phyloP scores from a whole-genome alignment of 805 yeast species.

The Suhomyces sp. region DNA sequence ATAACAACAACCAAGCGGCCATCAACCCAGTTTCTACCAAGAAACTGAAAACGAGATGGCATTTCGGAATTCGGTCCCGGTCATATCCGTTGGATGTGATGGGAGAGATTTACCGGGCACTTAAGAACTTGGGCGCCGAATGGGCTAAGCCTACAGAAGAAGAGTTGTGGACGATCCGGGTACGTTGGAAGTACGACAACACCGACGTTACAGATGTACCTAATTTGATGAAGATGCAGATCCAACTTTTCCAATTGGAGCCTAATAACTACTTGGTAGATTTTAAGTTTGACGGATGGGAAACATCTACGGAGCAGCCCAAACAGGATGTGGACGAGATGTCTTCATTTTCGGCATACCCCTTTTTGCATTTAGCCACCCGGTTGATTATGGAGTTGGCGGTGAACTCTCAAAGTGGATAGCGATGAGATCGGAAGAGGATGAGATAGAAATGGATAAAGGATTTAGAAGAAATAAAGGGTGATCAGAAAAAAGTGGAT shows the following conservation, averaged over 20 bases:
- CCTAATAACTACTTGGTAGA: conserved; percentile 95
- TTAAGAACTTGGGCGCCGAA: conserved; percentile 92
- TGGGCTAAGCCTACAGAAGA: conserved; percentile 96
- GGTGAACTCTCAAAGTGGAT: conserved; percentile 74
- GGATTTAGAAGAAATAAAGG: too few relatives aligned
- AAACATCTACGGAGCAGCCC: conserved; percentile 40
- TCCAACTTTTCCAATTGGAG: conserved; percentile 91
- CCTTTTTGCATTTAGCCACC: conserved; percentile 90
- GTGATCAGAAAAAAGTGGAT: too few relatives aligned
- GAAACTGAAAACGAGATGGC: conserved; percentile 95
- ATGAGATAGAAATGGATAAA: too few relatives aligned
- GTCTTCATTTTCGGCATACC: conserved; percentile 92
- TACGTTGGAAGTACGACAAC: conserved; percentile 77
- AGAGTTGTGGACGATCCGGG: conserved; percentile 93
- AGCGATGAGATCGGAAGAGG: too few relatives aligned
- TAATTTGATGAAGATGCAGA: conserved; percentile 93
- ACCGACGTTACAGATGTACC: conserved; percentile 45
- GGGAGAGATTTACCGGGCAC: conserved; percentile 96
- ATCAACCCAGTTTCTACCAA: conserved; percentile 63
- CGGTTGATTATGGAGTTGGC: conserved; percentile 94
- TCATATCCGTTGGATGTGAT: conserved; percentile 96
- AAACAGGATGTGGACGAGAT: conserved; percentile 60
- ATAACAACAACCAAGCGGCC: conserved; percentile 32
- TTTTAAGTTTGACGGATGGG: conserved; percentile 98
- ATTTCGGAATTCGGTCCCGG: conserved; percentile 93